Evolutionary conservation across 106 monocot species (phyloP), one percentile per base, ranked within the genome.

Genomic region (Agapanthus africanus): DNA sequence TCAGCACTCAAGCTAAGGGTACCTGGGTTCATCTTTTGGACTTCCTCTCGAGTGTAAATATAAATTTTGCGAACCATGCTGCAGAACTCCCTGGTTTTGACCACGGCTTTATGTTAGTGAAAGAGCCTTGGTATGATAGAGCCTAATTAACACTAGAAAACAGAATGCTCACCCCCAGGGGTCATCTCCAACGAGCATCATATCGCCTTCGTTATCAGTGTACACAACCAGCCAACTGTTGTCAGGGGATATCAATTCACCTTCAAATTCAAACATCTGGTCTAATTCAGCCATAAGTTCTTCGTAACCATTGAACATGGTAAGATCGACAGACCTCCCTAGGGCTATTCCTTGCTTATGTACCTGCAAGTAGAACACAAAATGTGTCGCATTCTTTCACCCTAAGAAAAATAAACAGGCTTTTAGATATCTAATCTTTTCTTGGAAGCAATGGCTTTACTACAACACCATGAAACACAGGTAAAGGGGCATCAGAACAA

Each of bases 181-280:
- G 74, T 90, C 90, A 78, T 90, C 90, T 41, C 90, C 90, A 59
- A 83, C 90, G 41, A 90, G 90, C 85, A 86, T 90, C 90, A 86
- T 90, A 68, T 90, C 90, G 40, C 85, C 85, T 63, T 90, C 90
- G 50, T 82, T 76, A 40, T 90, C 90, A n/a, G 85, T 86, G 70
- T 80, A 90, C 5, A 86, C 85, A 76, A 90, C 67, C 60, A 78
- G 67, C 90, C 90, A 90, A 26, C 64, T 83, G 32, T 73, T 85
- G 41, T 57, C 62, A 23, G 83, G 61, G 44, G 61, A 51, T 72
- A 75, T 70, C 70, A 90, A 65, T 64, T 83, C 86, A 37, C 90
- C 90, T 14, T 69, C 69, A 35, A 90, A 86, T 40, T 86, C 85
- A 70, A 90, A 90, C 78, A 86, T 90, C 23, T 42, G 54, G 73